Evolutionary conservation across 176 grass and related monocot species (phyloP), one percentile per base, ranked within the genome.

Genomic region (Triticum turgidum): DNA sequence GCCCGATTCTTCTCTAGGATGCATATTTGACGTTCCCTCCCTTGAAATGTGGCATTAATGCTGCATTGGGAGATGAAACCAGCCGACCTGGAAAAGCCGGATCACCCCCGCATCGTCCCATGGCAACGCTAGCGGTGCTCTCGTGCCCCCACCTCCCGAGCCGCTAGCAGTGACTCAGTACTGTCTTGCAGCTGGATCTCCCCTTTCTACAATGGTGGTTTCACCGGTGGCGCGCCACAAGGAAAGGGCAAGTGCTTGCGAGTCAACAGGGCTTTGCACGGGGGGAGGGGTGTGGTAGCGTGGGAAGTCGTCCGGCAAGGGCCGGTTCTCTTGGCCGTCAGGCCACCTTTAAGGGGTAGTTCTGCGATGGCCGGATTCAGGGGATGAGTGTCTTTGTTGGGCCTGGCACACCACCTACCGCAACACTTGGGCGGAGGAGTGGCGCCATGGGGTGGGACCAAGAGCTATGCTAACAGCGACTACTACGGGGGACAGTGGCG

Each of bases 301-400:
- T 12, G 94, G 90, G 29, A 98, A 98, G 87, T 89, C 90, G 15
- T 87, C 85, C 59, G 94, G 97, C 11, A 96, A 94, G 87, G 94
- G 97, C 12, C 82, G 90, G 20, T 96, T 98, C 82, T 98, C 90
- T 21, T 96, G 97, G 92, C 90, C 92, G 18, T 96, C 92, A 11
- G 92, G 94, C 90, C 34, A 94, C 90, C n/a, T 98, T 94, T 84
- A 94, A 98, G 51, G 92, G 93, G 0, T 92, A 98, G 84, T 95
- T 98, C 80, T 86, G 94, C 20, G 85, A 64, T 61, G 94, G 94
- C 4, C 90, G 92, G 84, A 96, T 96, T 88, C 90, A 98, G 85
- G 97, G 97, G 9, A 85, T 84, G 49, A 88, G 93, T 35, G 84
- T 69, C 17, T 98, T 98, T 80, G 90, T 93, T 4, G 90, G 91